Conservation (phyloP, 768 basidiomycete genomes). For the Coprinopsis strossmayeri region DNA sequence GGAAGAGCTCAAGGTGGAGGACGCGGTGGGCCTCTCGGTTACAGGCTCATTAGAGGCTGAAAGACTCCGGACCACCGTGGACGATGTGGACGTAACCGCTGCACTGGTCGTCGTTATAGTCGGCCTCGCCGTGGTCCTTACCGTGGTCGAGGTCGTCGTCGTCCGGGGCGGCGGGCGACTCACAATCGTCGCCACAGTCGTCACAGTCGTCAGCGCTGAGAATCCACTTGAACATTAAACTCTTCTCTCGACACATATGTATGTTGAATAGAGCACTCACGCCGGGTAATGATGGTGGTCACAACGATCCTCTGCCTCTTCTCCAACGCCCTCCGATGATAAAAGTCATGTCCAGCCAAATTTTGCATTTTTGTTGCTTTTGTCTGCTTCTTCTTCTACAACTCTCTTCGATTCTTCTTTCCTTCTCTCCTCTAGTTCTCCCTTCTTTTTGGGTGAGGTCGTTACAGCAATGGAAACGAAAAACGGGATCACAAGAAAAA, state of each 20-base stretch:
- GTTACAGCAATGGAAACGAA: no score
- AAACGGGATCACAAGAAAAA: no score
- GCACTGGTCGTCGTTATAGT: background rate
- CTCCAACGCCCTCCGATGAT: constrained; percentile 1
- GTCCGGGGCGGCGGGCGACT: background rate
- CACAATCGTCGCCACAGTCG: background rate
- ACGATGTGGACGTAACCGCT: background rate
- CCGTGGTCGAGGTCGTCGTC: background rate
- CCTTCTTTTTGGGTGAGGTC: background rate
- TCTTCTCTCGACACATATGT: background rate
- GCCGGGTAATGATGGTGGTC: constrained; percentile 5
- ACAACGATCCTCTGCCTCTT: constrained; percentile 3
- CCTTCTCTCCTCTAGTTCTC: background rate
- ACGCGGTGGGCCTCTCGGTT: no score
- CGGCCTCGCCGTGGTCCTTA: background rate
- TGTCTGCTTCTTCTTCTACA: background rate
- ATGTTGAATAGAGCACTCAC: constrained; percentile 4
- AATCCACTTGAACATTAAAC: background rate
- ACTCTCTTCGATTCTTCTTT: background rate
- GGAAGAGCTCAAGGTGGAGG: no score
- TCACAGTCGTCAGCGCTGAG: background rate
- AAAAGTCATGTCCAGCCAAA: background rate
- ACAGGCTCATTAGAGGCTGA: no score
- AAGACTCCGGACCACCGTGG: no score
- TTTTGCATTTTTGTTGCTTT: background rate